Base-by-base conservation (phyloP, 1,284 basidiomycete genomes). In the Ceratobasidium sp. region DNA sequence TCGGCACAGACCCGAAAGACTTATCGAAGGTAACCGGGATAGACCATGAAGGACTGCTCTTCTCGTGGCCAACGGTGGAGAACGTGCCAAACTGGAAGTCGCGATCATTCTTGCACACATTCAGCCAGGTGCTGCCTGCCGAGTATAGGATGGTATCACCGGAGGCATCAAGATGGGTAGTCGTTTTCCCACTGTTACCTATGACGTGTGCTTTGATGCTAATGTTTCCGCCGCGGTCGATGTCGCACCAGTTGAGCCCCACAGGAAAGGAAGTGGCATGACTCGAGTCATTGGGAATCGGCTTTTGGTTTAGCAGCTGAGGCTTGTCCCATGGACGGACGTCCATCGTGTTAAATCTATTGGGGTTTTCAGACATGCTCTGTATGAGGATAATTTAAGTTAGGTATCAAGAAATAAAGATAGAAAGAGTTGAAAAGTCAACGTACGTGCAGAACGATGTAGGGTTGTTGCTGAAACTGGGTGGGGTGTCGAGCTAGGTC, bases 1-100 rank as follows among this genome's bases (percentile, higher is more conserved):
- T 78, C 0, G 79, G 79, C 20, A 70, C 54, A 17, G 64, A 62
- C 23, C 52, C 71, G 65, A 44, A 78, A 2, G 68, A 33, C 68
- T 64, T 70, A 13, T 59, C 65, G 61, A 78, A 78, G 15, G 23
- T 62, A 66, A 78, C 23, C 28, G 15, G 33, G 28, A 38, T 28
- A 0, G 23, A 56, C 38, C n/a, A 7, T 2, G 28, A 15, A 20
- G 56, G 12, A 23, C 67, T 62, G 15, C 75, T 71, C 12, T 52
- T 69, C n/a, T 20, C 33, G 10, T 50, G 13, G 4, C 46, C 17
- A 9, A 26, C 64, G 28, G 77, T 78, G 33, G 28, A 40, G 70
- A 75, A 75, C 3, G 38, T 54, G 15, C 79, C 77, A 13, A 46
- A 68, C 64, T 78, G 65, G 46, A 75, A 67, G 46, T 78, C 71